phyloP scores from a whole-genome alignment of 164 flowering plant genomes.

The Protea cynaroides region DNA sequence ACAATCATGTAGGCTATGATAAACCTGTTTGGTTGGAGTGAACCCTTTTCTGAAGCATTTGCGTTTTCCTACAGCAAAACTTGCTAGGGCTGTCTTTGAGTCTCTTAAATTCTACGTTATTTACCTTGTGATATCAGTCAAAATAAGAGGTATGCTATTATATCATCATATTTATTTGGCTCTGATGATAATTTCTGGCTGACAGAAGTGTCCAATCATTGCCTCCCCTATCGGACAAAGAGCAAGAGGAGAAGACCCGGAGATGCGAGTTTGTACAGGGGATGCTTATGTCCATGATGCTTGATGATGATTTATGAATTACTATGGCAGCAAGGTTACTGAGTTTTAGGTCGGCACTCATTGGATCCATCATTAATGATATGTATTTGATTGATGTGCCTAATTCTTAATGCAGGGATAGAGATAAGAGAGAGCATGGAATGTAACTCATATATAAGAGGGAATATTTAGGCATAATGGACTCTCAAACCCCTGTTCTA shows the following conservation, averaged over 20 bases:
- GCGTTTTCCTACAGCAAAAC: too few relatives aligned
- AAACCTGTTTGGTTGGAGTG: background rate
- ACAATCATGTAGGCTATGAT: too few relatives aligned
- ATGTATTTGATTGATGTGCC: background rate
- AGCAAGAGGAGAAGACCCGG: slow-evolving; percentile 49
- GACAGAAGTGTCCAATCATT: slow-evolving; percentile 30
- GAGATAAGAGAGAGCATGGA: slow-evolving; percentile 6
- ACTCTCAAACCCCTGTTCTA: background rate
- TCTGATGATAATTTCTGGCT: slow-evolving; percentile 7
- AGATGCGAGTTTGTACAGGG: slow-evolving; percentile 61
- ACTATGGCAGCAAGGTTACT: background rate
- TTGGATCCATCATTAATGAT: background rate
- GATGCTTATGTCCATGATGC: slow-evolving; percentile 56
- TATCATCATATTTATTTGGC: background rate
- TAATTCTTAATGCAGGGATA: slow-evolving; percentile 1
- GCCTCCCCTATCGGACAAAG: slow-evolving; percentile 37
- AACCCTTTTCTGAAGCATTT: too few relatives aligned
- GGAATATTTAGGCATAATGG: slow-evolving; percentile 6
- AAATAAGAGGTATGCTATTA: too few relatives aligned
- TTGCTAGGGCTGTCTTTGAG: too few relatives aligned
- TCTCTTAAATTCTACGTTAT: too few relatives aligned
- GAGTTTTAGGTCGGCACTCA: background rate
- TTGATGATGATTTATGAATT: slow-evolving; percentile 36
- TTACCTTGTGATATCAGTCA: too few relatives aligned
- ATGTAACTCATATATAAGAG: background rate